Percentiles rank a stretch among this genome's conserved stretches.
Evolutionary conservation across 805 yeast species (phyloP).

Genomic region (Brettanomyces naardenensis): DNA sequence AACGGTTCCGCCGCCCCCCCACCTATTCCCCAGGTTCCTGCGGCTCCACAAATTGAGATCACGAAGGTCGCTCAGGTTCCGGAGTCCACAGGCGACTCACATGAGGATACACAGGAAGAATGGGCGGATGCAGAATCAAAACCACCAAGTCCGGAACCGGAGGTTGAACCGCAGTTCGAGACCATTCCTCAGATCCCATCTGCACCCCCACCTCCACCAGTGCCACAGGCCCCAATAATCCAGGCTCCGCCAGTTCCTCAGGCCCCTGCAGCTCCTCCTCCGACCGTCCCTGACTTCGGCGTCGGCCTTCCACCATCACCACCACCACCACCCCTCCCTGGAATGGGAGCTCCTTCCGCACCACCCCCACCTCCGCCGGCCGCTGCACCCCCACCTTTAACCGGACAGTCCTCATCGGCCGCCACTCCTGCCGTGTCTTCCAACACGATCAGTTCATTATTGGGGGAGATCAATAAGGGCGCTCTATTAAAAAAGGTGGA

Average conservation of each 20-base stretch:
- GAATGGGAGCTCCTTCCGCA: constrained; percentile 12
- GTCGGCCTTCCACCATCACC: constrained; percentile 14
- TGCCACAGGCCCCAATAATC: constrained; percentile 6
- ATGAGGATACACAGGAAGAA: not conserved
- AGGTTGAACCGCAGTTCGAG: not conserved
- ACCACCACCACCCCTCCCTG: constrained; percentile 13
- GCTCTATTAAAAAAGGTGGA: constrained; percentile 42
- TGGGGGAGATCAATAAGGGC: constrained; percentile 54
- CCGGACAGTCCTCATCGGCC: constrained; percentile 24
- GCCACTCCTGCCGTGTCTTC: constrained; percentile 27
- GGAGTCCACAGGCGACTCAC: not conserved
- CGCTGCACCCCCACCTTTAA: constrained; percentile 26
- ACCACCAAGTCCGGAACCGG: not conserved
- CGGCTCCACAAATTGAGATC: not conserved
- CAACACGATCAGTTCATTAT: constrained; percentile 28
- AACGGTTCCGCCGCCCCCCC: not conserved
- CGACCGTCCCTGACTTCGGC: constrained; percentile 5
- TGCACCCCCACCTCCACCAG: constrained; percentile 2
- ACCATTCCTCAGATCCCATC: not conserved
- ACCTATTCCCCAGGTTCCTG: no score
- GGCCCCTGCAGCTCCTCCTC: constrained; percentile 11
- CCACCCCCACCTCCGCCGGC: constrained; percentile 20
- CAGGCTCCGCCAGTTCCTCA: constrained; percentile 17
- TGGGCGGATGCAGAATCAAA: not conserved
- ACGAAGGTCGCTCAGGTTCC: not conserved